These are phyloP conservation scores for Pseudocercospora eumusae DNA, from an alignment of 2,329 filamentous ascomycete genomes.

Conservation along the genomic window DNA sequence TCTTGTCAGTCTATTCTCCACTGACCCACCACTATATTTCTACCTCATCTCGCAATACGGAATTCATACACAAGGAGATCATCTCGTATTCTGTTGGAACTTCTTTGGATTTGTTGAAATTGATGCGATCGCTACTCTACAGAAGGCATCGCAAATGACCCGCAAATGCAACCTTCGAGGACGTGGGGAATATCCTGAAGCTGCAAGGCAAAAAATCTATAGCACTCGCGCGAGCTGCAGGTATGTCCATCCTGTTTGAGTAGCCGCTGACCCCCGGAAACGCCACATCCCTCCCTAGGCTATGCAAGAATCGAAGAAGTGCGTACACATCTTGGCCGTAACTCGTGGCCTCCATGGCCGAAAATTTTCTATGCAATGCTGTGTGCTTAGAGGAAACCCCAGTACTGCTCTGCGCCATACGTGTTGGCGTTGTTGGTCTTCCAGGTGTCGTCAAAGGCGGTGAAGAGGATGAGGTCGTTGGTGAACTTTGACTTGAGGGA, in stretches of 20 bases:
- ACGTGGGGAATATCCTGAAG: constrained; percentile 1
- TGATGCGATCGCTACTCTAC: constrained; percentile 11
- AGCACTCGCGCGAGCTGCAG: not conserved
- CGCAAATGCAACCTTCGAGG: constrained; percentile 10
- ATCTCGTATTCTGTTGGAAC: not conserved
- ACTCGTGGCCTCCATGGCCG: constrained; percentile 10
- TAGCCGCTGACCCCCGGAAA: not conserved
- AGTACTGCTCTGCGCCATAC: constrained; percentile 73
- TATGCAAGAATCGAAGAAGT: constrained; percentile 10
- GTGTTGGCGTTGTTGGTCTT: constrained; percentile 65
- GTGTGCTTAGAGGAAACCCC: constrained; percentile 50
- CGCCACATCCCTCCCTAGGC: constrained; percentile 1
- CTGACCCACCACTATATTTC: constrained; percentile 10
- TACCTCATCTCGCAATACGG: constrained; percentile 8
- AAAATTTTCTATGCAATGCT: constrained; percentile 8
- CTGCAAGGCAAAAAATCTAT: constrained; percentile 1
- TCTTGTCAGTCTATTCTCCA: not conserved
- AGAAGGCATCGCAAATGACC: constrained; percentile 17
- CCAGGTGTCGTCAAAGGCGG: constrained; percentile 78
- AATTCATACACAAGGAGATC: no score
- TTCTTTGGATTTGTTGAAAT: not conserved
- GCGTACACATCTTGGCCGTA: constrained; percentile 4
- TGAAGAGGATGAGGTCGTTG: constrained; percentile 69
- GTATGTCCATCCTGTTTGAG: not conserved
- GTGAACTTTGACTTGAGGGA: constrained; percentile 65